Base-by-base conservation (phyloP, 768 basidiomycete genomes). In the Xerocomus potaroensis region DNA sequence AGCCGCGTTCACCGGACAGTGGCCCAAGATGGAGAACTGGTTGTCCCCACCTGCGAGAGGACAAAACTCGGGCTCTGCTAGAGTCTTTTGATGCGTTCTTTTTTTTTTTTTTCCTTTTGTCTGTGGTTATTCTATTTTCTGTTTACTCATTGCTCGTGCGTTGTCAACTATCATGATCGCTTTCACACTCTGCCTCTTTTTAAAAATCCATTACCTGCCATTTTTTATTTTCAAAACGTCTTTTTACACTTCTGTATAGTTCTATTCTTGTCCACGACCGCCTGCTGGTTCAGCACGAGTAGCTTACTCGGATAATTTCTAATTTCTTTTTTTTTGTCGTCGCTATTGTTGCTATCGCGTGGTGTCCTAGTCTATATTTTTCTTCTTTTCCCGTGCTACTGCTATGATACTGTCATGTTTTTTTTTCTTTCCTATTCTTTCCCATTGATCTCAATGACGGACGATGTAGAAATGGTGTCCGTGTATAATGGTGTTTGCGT, bases 11-110 rank as follows among this genome's bases (percentile, higher is more conserved):
- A 37, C 58, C 38, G 64, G 59, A 23, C 64, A 57, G 30, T 64
- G 64, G 64, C 66, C 64, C 42, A 68, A 65, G 58, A 62, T 68
- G 66, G 64, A 66, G 56, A 67, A 46, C 35, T 66, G 64, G 64
- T 29, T 64, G 47, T 52, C 63, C 16, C 56, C 63, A 18, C 53
- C 63, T 31, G 42, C 64, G 14, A 50, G 66, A 29, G 62, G 64
- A 3, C 61, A 66, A 43, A 67, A 36, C 45, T 62, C 66, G 29
- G 59, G 64, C 23, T 66, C 64, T 10, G 37, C 66, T 24, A 47
- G 62, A 45, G 56, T 66, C 35, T 56, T 66, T 52, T 67, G 56
- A 65, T n/a, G 8, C 42, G 45, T 49, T 9, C 16, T 31, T 21
- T 34, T 24, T 47, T 27, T 16, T 41, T 34, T 19, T 21, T 29